Conservation (phyloP, 2,329 filamentous ascomycete species). For the Paecilomyces formosus region DNA sequence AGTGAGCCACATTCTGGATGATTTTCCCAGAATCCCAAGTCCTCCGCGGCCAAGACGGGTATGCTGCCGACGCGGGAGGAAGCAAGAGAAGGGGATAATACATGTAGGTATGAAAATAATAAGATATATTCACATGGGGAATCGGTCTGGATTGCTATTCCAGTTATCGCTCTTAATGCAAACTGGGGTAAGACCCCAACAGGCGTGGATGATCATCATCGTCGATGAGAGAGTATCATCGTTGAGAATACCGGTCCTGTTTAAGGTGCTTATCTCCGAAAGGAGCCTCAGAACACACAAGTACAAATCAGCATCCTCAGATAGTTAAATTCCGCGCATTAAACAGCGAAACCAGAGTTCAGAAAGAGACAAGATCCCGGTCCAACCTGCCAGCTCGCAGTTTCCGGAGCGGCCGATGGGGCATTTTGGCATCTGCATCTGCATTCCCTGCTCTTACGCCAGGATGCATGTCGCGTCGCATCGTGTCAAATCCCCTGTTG, state of each 20-base stretch:
- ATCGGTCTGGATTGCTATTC: no score
- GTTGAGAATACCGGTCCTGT: not conserved
- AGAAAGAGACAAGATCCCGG: not conserved
- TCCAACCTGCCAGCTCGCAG: not conserved
- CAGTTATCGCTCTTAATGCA: no score
- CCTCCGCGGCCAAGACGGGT: not conserved
- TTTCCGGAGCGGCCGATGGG: slow-evolving; percentile 9
- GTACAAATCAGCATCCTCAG: no score
- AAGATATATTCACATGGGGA: no score
- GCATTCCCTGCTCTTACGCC: not conserved
- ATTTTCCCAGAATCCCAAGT: not conserved
- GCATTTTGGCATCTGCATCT: not conserved
- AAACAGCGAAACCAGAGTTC: not conserved
- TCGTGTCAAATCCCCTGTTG: not conserved
- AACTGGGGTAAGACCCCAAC: no score
- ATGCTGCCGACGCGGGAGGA: not conserved
- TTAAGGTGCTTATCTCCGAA: no score
- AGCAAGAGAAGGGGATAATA: not conserved
- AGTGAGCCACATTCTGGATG: no score
- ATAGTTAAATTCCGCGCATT: no score
- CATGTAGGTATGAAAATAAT: no score
- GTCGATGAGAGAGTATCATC: not conserved
- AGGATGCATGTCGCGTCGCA: no score
- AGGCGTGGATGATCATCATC: no score
- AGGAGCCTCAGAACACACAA: no score